Evolutionary conservation across 2,329 filamentous ascomycete genomes (phyloP), one percentile per base, ranked within the genome.

Genomic region (Colletotrichum cereale): DNA sequence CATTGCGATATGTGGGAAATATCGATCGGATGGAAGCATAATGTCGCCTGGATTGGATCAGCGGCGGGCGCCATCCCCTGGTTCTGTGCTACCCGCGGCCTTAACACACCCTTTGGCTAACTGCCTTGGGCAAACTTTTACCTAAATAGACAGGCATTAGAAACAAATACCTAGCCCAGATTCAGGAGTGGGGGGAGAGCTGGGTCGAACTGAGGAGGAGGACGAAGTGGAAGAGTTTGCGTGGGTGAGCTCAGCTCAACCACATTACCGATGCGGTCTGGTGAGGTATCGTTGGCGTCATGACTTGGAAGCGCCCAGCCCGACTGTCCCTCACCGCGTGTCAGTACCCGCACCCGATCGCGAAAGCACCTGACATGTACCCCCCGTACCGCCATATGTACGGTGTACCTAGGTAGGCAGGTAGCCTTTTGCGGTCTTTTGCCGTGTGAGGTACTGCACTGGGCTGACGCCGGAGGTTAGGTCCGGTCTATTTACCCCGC

Each of bases 361-460:
- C 71, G 71, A 73, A 73, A 73, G 58, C 71, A 73, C 67, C 53
- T 73, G 71, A 73, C 63, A 29, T 31, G 67, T 65, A 62, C 40
- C 48, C 38, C 38, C 48, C 26, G 61, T 55, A 55, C 48, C 47
- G 2, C 34, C 48, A n/a, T 18, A 48, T 42, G 18, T 21, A 21
- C 4, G 31, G 31, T 34, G 8, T 34, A 34, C 31, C 31, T 8
- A 16, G 38, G 38, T 6, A 40, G 14, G 16, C 21, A 36, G 10
- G 44, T 55, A n/a, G 50, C 18, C 44, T 21, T 52, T 14, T 31
- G 29, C 36, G 38, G 16, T 12, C 36, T 34, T 24, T 12, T 14
- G 24, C 56, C 48, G 21, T 60, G 61, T 12, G 8, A 38, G 2
- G 44, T 52, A 40, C n/a, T n/a, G n/a, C n/a, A 5, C 31, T 12